These are phyloP conservation scores for Apiospora malaysiana DNA, from an alignment of 2,329 filamentous ascomycete genomes.

Conservation along the genomic window DNA sequence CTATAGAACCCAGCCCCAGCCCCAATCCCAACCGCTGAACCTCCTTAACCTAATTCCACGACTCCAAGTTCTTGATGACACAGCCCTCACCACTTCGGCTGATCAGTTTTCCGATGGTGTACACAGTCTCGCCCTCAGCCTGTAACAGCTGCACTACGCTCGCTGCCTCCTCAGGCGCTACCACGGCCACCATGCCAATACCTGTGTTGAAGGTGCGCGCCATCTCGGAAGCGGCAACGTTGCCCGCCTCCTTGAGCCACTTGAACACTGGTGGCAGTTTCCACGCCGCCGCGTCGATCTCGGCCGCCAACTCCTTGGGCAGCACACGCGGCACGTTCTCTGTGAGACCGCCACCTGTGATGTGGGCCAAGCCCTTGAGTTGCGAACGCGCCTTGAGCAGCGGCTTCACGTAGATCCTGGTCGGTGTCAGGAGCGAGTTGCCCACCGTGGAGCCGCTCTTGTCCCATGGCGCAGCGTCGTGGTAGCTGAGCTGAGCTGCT, in stretches of 20 bases:
- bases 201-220: constrained; percentile 94
- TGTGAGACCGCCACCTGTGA: constrained; percentile 89
- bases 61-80: constrained; percentile 63
- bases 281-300: constrained; percentile 81
- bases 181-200: constrained; percentile 90
- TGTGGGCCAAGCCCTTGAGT: constrained; percentile 93
- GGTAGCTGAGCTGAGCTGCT: constrained; percentile 72
- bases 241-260: constrained; percentile 81
- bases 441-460: constrained; percentile 62
- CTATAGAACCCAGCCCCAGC: background rate
- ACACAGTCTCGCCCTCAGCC: constrained; percentile 77
- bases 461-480: constrained; percentile 79
- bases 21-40: background rate
- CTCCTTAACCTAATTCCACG: constrained; percentile 41
- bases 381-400: constrained; percentile 70
- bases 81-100: constrained; percentile 64
- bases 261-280: constrained; percentile 77
- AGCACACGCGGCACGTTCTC: constrained; percentile 97
- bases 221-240: constrained; percentile 80
- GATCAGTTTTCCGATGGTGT: constrained; percentile 74
- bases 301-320: constrained; percentile 76
- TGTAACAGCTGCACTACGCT: constrained; percentile 66
- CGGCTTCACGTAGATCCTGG: constrained; percentile 89
- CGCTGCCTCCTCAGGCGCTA: constrained; percentile 68
- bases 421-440: constrained; percentile 82